These are phyloP conservation scores for Halophytophthora polymorphica DNA, from an alignment of 352 stramenopile species.

Conservation along the genomic window DNA sequence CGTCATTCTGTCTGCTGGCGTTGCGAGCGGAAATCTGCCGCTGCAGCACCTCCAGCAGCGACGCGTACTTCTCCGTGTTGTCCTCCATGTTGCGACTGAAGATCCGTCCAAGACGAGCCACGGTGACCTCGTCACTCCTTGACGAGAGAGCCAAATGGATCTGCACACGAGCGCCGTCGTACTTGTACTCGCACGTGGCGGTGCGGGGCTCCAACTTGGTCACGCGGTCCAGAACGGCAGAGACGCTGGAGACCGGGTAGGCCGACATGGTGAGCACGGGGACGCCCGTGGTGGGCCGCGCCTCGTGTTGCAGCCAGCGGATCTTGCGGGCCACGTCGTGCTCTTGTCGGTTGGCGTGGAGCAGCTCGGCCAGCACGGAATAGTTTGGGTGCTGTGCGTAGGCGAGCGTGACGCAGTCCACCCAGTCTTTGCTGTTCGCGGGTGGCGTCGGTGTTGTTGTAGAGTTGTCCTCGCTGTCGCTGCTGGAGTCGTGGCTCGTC, in stretches of 20 bases:
- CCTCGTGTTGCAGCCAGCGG: conserved; percentile 30
- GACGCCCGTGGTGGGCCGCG: conserved; percentile 40
- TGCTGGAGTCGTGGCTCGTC: not conserved
- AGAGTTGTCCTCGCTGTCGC: not conserved
- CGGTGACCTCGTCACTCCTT: not conserved
- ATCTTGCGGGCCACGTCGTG: conserved; percentile 19
- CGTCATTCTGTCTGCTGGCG: not conserved
- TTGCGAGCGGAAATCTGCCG: conserved; percentile 19
- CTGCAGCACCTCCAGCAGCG: conserved; percentile 44
- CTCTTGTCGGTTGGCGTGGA: conserved; percentile 30
- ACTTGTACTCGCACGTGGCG: conserved; percentile 81
- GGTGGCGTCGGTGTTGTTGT: not conserved
- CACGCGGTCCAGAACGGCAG: conserved; percentile 42
- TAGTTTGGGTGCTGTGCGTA: conserved; percentile 77
- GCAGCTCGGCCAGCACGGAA: conserved; percentile 36
- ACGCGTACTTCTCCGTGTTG: conserved; percentile 63
- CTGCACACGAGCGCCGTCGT: conserved; percentile 78
- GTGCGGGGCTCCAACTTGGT: conserved; percentile 27
- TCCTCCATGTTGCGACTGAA: conserved; percentile 87
- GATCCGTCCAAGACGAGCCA: conserved; percentile 29
- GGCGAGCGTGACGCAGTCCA: conserved; percentile 55
- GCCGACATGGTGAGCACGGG: conserved; percentile 81
- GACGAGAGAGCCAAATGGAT: conserved; percentile 43
- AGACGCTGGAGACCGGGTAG: conserved; percentile 66
- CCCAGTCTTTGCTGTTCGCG: conserved; percentile 37